Conservation (phyloP, 2,329 filamentous ascomycete species). For the Acrodontium crateriforme region DNA sequence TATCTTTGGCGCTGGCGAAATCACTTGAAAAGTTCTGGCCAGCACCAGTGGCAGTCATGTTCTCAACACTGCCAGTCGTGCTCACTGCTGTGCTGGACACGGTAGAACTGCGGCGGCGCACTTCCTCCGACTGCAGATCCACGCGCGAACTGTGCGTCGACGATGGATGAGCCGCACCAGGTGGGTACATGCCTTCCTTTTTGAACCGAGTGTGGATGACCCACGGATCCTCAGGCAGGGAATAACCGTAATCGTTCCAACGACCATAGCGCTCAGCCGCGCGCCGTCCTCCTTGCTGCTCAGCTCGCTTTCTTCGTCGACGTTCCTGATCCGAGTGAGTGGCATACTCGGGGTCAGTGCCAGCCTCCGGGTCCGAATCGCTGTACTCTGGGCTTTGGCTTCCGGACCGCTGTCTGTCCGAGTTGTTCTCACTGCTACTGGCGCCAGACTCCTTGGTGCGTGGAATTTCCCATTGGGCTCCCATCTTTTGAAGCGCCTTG, state of each 20-base stretch:
- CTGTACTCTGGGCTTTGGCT: slow-evolving; percentile 25
- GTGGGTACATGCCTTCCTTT: slow-evolving; percentile 58
- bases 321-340: slow-evolving; percentile 22
- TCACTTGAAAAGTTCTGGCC: slow-evolving; percentile 2
- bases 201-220: slow-evolving; percentile 82
- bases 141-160: slow-evolving; percentile 36
- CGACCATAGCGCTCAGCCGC: slow-evolving; percentile 29
- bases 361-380: slow-evolving; percentile 24
- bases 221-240: slow-evolving; percentile 87
- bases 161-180: slow-evolving; percentile 34
- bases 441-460: slow-evolving; percentile 17
- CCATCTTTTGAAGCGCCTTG: slow-evolving; percentile 75
- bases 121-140: slow-evolving; percentile 24
- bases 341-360: slow-evolving; percentile 25
- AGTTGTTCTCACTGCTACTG: slow-evolving; percentile 23
- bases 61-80: slow-evolving; percentile 14
- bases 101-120: slow-evolving; percentile 15
- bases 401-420: slow-evolving; percentile 13
- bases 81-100: slow-evolving; percentile 10
- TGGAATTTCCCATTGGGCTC: slow-evolving; percentile 68
- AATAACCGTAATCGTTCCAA: slow-evolving; percentile 50
- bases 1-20: slow-evolving; percentile 39
- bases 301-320: slow-evolving; percentile 10
- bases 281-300: slow-evolving; percentile 16
- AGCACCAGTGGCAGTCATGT: slow-evolving; percentile 13